Conservation (phyloP, 768 basidiomycete species). For the Suillus occidentalis region DNA sequence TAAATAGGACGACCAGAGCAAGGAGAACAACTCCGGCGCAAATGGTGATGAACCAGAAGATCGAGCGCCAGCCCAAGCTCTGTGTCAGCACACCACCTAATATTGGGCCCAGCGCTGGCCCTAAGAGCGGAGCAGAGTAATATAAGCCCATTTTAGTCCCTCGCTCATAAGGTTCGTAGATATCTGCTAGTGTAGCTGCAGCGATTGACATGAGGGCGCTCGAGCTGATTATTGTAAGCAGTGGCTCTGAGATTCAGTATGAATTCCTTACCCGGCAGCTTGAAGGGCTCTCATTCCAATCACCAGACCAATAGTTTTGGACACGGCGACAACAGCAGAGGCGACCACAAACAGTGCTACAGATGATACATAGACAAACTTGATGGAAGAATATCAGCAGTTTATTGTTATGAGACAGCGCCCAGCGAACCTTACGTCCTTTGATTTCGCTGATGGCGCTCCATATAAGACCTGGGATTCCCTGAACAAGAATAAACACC, state of each 20-base stretch:
- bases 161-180: constrained; percentile 66
- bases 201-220: constrained; percentile 67
- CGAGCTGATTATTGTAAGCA: constrained; percentile 36
- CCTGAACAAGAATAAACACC: constrained; percentile 72
- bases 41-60: constrained; percentile 78
- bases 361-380: constrained; percentile 59
- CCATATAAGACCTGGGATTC: constrained; percentile 62
- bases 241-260: not conserved
- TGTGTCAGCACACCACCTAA: constrained; percentile 65
- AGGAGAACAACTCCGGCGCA: constrained; percentile 52
- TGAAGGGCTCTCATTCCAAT: constrained; percentile 71
- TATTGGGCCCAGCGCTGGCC: constrained; percentile 22
- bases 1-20: constrained; percentile 61
- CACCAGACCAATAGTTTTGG: constrained; percentile 53
- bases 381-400: constrained; percentile 1
- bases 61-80: constrained; percentile 70
- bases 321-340: constrained; percentile 57
- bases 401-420: not conserved
- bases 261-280: constrained; percentile 50
- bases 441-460: constrained; percentile 68
- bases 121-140: constrained; percentile 73
- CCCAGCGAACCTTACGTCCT: constrained; percentile 56
- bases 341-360: constrained; percentile 53
- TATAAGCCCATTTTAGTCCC: constrained; percentile 77
- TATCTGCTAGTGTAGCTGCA: constrained; percentile 71